Percentiles rank a stretch among this genome's conserved stretches.
phyloP scores from a whole-genome alignment of 2,329 filamentous ascomycete species.

The Cercospora sp. region DNA sequence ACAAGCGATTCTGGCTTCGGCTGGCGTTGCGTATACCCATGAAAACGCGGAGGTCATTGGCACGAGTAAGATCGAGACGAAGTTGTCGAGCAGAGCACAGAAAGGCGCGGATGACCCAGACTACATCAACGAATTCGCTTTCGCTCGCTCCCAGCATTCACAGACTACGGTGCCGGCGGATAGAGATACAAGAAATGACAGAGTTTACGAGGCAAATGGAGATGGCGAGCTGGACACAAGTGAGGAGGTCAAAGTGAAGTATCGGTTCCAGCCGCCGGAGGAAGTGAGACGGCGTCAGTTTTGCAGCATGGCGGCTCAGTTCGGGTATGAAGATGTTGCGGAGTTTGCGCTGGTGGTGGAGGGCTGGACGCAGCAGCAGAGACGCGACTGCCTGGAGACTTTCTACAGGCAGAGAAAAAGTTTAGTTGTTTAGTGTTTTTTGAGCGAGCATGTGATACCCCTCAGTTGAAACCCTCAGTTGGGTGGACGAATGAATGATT shows the following conservation, averaged over 20 bases:
- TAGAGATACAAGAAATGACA: neutral
- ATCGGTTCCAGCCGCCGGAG: slow-evolving; percentile 70
- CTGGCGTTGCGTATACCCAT: slow-evolving; percentile 92
- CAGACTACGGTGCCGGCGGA: slow-evolving; percentile 32
- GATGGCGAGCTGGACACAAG: slow-evolving; percentile 18
- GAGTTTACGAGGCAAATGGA: neutral
- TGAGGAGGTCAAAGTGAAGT: slow-evolving; percentile 48
- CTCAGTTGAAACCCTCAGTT: neutral
- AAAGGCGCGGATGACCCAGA: slow-evolving; percentile 56
- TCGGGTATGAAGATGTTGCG: slow-evolving; percentile 72
- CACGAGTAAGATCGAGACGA: slow-evolving; percentile 84
- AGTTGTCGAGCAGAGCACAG: slow-evolving; percentile 74
- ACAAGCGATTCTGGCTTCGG: slow-evolving; percentile 82
- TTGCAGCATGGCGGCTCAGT: slow-evolving; percentile 80
- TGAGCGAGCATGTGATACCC: neutral
- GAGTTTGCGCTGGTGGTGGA: slow-evolving; percentile 92
- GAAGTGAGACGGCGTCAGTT: slow-evolving; percentile 80
- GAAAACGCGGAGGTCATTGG: slow-evolving; percentile 95
- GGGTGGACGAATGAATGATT: neutral
- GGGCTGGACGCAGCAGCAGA: slow-evolving; percentile 80
- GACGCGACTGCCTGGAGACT: slow-evolving; percentile 72
- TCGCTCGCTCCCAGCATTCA: slow-evolving; percentile 49
- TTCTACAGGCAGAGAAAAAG: slow-evolving; percentile 67
- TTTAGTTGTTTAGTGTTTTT: neutral
- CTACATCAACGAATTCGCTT: slow-evolving; percentile 48